Base-by-base conservation (phyloP, 192 early-diverging fungal species). In the Podila horticola region DNA sequence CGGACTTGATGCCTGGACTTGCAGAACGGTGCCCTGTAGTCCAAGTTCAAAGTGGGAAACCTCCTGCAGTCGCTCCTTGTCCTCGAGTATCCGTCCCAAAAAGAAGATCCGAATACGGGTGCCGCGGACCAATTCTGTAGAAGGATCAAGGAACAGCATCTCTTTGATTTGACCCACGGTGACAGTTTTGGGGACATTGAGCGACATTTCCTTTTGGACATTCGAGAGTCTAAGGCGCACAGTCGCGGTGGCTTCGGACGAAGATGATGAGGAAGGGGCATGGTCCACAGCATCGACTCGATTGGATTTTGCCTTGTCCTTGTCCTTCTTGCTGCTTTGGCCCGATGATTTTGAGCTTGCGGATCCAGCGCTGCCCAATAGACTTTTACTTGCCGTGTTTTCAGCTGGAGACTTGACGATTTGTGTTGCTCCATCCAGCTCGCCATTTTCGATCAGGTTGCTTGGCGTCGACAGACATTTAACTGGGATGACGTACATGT, bases 11-110 rank as follows among this genome's bases (percentile, higher is more conserved):
- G 24, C 29, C 26, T 29, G 58, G 13, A 60, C 58, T 24, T 60
- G 58, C 26, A 60, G 13, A 19, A 60, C 58, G 13, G 58, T 67
- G 11, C 66, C 66, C n/a, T 57, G 19, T 4, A 4, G 9, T 19
- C 66, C 66, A 30, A 31, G 24, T 31, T 57, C 38, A 19, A 67
- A 67, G 29, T 67, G 66, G 26, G 51, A 10, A 10, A 67, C 13
- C n/a, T 31, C 50, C 50, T 22, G 28, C 48, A 67, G 31, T 26
- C 31, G 48, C 31, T 67, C 66, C 51, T 67, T 67, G 51, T 67
- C 66, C 48, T 67, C 66, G 24, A 67, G 4, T 33, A 67, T 19
- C 10, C 66, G 66, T 20, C 66, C 66, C 48, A 67, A 36, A 45
- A 67, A 67, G 29, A 67, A 57, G 15, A 67, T 30, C 9, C 66